Percentiles rank a stretch among this genome's conserved stretches.
phyloP scores from a whole-genome alignment of 371 early-diverging fungal species.

The Blyttiomyces sp. region DNA sequence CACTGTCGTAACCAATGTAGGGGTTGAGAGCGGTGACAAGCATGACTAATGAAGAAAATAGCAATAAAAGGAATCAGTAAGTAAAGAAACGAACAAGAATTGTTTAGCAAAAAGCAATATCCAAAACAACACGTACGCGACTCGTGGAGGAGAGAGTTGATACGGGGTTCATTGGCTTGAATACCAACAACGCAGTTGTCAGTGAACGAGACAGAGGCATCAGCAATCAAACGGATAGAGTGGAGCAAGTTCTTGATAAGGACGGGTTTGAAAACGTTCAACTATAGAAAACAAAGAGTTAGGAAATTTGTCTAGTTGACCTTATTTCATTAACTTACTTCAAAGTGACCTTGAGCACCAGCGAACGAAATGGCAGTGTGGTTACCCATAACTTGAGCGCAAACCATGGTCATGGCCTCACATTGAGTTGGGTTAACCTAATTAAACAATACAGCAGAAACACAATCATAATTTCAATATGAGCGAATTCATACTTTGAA shows the following conservation, averaged over 20 bases:
- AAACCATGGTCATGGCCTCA: constrained; percentile 97
- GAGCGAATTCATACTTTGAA: not conserved
- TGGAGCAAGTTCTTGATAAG: constrained; percentile 90
- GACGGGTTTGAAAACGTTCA: constrained; percentile 95
- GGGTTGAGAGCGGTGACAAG: constrained; percentile 20
- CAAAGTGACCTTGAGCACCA: constrained; percentile 93
- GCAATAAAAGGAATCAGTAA: not conserved
- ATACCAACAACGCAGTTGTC: constrained; percentile 92
- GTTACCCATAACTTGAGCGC: constrained; percentile 95
- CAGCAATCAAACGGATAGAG: constrained; percentile 76
- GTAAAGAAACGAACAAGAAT: not conserved
- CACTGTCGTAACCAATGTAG: constrained; percentile 70
- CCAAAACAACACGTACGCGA: constrained; percentile 77
- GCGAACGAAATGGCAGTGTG: constrained; percentile 82
- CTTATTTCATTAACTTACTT: constrained; percentile 38
- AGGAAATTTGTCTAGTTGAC: too few relatives aligned
- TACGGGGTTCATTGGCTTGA: constrained; percentile 78
- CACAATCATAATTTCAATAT: not conserved
- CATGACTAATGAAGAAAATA: constrained; percentile 56
- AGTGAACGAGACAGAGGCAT: constrained; percentile 79
- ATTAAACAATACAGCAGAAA: not conserved
- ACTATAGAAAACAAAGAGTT: not conserved
- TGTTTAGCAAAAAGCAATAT: constrained; percentile 51
- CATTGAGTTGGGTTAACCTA: constrained; percentile 93
- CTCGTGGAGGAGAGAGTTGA: constrained; percentile 78